Evolutionary conservation across 73 alveolate species (phyloP).

Genomic region (Paramecium pentaurelia): DNA sequence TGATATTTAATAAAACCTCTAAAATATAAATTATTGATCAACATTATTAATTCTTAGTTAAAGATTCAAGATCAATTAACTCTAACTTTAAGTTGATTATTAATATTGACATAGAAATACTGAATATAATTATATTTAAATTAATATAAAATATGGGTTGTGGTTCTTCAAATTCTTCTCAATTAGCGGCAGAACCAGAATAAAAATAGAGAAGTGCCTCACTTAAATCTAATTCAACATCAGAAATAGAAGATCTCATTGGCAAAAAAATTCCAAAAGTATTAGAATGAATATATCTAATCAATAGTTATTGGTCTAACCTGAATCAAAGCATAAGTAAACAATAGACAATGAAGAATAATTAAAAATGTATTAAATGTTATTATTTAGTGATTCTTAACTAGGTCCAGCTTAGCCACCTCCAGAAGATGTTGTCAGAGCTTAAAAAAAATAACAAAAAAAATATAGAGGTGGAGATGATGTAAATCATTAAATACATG

Average conservation of each 20-base stretch:
- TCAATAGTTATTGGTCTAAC: conserved; percentile 15
- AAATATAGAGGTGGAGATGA: conserved; percentile 57
- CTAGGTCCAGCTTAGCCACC: background rate
- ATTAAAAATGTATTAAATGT: background rate
- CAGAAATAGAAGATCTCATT: conserved; percentile 41
- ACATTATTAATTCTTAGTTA: background rate
- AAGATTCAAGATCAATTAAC: background rate
- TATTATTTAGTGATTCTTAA: background rate
- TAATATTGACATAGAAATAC: background rate
- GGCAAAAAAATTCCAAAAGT: conserved; percentile 42
- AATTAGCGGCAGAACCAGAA: conserved; percentile 24
- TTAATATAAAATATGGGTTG: conserved; percentile 39
- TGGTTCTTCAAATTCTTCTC: conserved; percentile 21
- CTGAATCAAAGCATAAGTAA: background rate
- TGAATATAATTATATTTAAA: conserved; percentile 3
- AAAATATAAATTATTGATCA: background rate
- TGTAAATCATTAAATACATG: conserved; percentile 29
- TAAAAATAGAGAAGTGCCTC: background rate
- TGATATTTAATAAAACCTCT: background rate
- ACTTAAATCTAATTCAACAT: background rate
- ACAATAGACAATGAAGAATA: conserved; percentile 4
- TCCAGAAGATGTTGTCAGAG: conserved; percentile 13
- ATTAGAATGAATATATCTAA: background rate
- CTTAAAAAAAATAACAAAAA: background rate
- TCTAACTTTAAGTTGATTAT: background rate